These are phyloP conservation scores for Lactarius hatsudake DNA, from an alignment of 768 basidiomycete species.

Conservation along the genomic window DNA sequence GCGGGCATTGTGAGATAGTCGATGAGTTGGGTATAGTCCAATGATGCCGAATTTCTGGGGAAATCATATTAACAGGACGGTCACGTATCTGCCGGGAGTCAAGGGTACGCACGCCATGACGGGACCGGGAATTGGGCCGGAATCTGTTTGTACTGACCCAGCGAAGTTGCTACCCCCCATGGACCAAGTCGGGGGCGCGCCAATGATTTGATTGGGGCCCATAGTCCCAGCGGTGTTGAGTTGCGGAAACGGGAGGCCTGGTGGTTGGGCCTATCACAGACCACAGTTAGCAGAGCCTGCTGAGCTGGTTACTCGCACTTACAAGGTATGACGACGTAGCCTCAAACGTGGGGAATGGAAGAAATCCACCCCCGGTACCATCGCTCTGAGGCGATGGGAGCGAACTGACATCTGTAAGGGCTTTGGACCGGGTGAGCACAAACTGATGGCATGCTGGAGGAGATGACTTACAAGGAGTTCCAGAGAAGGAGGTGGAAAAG, in stretches of 20 bases:
- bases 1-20: neutral
- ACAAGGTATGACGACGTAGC: neutral
- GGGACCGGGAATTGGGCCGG: neutral
- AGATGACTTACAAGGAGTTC: neutral
- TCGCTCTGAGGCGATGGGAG: neutral
- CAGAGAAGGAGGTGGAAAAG: neutral
- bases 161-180: neutral
- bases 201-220: no score
- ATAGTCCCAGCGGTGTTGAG: no score
- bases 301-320: neutral
- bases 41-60: neutral
- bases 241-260: no score
- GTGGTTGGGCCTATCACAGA: no score
- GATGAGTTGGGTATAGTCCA: neutral
- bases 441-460: fast-evolving
- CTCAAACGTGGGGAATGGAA: neutral
- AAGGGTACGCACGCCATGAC: neutral
- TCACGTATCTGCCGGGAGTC: neutral
- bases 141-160: neutral
- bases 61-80: neutral
- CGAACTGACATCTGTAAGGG: neutral
- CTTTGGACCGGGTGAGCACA: neutral
- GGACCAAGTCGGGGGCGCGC: neutral
- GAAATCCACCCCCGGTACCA: no score
- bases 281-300: neutral